Base-by-base conservation (phyloP, 2,329 filamentous ascomycete species). In the Hypomyces rosellus region DNA sequence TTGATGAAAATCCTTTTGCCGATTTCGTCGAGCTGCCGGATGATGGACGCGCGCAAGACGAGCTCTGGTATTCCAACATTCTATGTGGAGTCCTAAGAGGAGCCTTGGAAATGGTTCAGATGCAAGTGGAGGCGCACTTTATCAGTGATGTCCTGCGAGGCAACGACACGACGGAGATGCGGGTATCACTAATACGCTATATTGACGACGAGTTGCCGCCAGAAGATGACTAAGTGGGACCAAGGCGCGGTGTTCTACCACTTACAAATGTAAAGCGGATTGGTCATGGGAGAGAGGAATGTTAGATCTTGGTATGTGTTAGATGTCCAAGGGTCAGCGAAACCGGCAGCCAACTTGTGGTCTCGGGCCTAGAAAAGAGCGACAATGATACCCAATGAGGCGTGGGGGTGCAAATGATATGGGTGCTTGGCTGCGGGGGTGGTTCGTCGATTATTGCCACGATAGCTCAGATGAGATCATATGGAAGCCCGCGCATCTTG, bases 31-130 rank as follows among this genome's bases (percentile, higher is more conserved):
- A 99, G 70, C 74, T 99, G 40, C 93, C 93, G 1, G 93, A 99
- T 65, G 93, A 99, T 69, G 93, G 91, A 46, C 81, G 90, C 56
- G 89, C 93, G 3, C 93, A 99, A 69, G 91, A 96, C 63, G 92
- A 97, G 72, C 75, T 99, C 37, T 99, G 93, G 93, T 99, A 95
- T 69, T 96, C 90, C 5, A 99, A 97, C 69, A 95, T 99, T 51
- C 79, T 97, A 40, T 96, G 93, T 61, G 93, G 93, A 40, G 88
- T 99, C 40, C 74, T 99, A 54, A 79, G 93, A 59, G 93, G 93
- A 13, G 86, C 92, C 1, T 70, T 99, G 52, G 93, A 99, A 69
- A 99, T 99, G 93, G 92, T 97, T 63, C 92, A 97, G 78, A 96
- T 97, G 89, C 93, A 97, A 69, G 90, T 97, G 4, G 92, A 99